A percentile compares a stretch with the other conserved stretches of the same genome.
Conservation (phyloP, 2,329 filamentous ascomycete species). For the Pseudocercospora macadamiae region DNA sequence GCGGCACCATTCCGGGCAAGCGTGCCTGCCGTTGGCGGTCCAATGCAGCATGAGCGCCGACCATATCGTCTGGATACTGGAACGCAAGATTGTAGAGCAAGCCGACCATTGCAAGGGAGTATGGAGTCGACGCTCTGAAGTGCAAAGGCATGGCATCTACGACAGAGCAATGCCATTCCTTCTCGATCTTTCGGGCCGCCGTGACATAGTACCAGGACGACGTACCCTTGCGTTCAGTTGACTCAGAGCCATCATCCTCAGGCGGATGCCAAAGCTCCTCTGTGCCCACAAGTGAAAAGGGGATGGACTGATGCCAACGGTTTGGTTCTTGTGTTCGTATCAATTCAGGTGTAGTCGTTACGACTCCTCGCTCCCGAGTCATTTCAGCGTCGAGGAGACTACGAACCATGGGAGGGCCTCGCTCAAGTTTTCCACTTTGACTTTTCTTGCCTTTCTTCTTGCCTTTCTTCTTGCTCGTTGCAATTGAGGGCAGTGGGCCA, state of each 20-base stretch:
- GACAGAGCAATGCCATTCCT: slow-evolving; percentile 1
- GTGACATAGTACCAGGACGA: no score
- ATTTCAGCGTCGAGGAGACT: no score
- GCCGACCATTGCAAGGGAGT: slow-evolving; percentile 13
- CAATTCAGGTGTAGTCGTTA: no score
- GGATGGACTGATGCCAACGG: neutral
- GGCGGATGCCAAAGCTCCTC: slow-evolving; percentile 3
- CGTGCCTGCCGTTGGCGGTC: neutral
- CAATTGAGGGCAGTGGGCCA: no score
- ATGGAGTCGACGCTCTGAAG: slow-evolving; percentile 12
- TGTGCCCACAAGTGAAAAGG: neutral
- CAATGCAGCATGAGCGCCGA: neutral
- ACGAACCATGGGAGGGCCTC: no score
- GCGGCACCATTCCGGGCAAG: neutral
- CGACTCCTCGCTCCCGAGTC: no score
- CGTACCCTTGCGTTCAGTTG: no score
- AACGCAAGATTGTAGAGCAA: neutral
- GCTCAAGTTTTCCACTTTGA: no score
- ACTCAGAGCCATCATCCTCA: no score
- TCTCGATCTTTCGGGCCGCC: neutral
- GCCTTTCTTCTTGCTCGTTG: no score
- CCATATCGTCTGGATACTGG: neutral
- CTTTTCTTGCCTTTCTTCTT: no score
- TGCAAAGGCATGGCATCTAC: slow-evolving; percentile 4
- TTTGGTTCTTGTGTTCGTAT: no score